These are phyloP conservation scores for Fusarium sp. DNA, from an alignment of 2,329 filamentous ascomycete genomes.

Conservation along the genomic window DNA sequence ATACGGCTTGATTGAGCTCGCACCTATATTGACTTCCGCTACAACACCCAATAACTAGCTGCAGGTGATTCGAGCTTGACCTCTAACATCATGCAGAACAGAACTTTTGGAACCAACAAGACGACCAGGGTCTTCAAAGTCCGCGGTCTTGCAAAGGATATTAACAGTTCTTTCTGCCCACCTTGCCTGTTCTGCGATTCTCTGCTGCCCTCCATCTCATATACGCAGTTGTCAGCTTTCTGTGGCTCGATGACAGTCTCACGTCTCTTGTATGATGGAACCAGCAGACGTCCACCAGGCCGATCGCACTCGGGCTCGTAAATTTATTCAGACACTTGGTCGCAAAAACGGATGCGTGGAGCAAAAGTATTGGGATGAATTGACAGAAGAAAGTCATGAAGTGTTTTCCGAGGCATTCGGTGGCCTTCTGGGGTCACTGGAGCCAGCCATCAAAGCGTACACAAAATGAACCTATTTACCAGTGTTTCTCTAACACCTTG, in stretches of 20 bases:
- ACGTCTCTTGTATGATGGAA: not conserved
- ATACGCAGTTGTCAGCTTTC: not conserved
- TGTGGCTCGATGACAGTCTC: too few relatives aligned
- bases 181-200: not conserved
- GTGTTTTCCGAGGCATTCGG: not conserved
- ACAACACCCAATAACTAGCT: not conserved
- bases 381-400: not conserved
- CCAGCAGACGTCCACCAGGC: not conserved
- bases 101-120: not conserved
- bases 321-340: not conserved
- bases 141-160: not conserved
- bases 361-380: not conserved
- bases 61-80: too few relatives aligned
- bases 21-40: not conserved
- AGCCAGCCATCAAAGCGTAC: conserved; percentile 1
- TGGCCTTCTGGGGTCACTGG: not conserved
- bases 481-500: not conserved
- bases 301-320: not conserved
- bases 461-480: not conserved
- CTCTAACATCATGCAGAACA: not conserved
- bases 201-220: too few relatives aligned
- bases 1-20: too few relatives aligned
- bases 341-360: not conserved
- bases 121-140: not conserved
- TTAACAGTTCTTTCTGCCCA: not conserved